Conservation (phyloP, 75 land plant genomes). For the Pinus tabuliformis region DNA sequence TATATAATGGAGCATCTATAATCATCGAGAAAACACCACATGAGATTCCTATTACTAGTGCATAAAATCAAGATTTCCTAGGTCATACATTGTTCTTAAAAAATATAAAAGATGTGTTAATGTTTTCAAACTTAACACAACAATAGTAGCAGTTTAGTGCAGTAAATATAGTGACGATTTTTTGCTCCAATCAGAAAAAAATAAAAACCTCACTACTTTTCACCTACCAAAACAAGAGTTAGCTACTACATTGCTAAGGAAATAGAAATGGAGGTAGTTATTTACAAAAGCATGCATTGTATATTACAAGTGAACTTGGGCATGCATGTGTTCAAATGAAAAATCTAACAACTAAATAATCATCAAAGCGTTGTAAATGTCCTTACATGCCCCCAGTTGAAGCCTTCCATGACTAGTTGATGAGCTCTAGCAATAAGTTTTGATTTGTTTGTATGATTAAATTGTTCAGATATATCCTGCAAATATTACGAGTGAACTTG, state of each 20-base stretch:
- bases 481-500: neutral
- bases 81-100: too few species aligned
- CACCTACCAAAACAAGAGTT: neutral
- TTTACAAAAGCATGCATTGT: too few species aligned
- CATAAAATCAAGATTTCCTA: too few species aligned
- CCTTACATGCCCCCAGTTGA: slow-evolving; percentile 95
- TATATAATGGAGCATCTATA: too few species aligned
- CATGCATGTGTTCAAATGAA: too few species aligned
- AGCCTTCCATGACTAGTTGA: slow-evolving; percentile 96
- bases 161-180: slow-evolving; percentile 94
- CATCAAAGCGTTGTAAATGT: neutral
- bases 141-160: slow-evolving; percentile 96
- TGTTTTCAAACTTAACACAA: slow-evolving; percentile 53
- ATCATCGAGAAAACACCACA: too few species aligned
- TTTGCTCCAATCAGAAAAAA: slow-evolving; percentile 52
- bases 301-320: too few species aligned
- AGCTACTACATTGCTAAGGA: too few species aligned
- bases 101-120: neutral
- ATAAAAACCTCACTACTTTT: neutral
- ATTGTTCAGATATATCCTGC: slow-evolving; percentile 95
- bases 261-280: too few species aligned
- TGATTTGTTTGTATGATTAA: slow-evolving; percentile 85
- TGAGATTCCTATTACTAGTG: too few species aligned
- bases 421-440: slow-evolving; percentile 93
- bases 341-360: neutral